Conservation (phyloP, 148 eudicot genomes). For the Mesembryanthemum crystallinum region DNA sequence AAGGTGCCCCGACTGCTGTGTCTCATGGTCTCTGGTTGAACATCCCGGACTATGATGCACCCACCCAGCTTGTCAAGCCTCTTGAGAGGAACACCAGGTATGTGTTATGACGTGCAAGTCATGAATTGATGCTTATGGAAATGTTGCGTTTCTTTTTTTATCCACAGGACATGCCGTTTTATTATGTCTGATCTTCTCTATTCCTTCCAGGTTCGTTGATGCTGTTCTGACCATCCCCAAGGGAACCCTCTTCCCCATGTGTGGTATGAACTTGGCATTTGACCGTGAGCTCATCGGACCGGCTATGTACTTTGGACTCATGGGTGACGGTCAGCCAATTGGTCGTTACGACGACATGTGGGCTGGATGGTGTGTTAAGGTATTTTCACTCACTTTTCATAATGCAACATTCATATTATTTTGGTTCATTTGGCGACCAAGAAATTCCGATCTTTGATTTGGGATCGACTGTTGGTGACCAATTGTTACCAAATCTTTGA, state of each 20-base stretch:
- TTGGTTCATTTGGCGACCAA: neutral
- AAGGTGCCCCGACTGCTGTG: constrained; percentile 77
- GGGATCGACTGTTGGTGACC: neutral
- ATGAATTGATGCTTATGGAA: neutral
- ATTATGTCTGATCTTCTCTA: neutral
- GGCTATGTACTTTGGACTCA: constrained; percentile 89
- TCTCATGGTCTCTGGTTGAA: constrained; percentile 87
- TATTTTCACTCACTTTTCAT: constrained; percentile 17
- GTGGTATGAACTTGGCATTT: constrained; percentile 81
- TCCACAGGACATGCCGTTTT: neutral
- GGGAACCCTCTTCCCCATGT: constrained; percentile 85
- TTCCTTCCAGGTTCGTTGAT: constrained; percentile 59
- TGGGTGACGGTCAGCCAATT: constrained; percentile 92
- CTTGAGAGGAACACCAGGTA: constrained; percentile 83
- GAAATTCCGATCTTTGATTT: neutral
- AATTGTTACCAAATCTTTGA: too few relatives aligned
- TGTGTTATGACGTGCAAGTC: neutral
- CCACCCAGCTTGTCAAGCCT: constrained; percentile 92
- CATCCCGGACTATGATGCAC: constrained; percentile 86
- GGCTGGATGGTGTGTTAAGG: constrained; percentile 94
- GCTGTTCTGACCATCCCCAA: constrained; percentile 80
- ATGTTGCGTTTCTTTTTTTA: neutral
- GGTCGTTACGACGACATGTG: constrained; percentile 93
- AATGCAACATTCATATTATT: neutral
- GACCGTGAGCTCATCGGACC: constrained; percentile 86